These are phyloP conservation scores for Gloeopeniophorella convolvens DNA, from an alignment of 768 basidiomycete species.

Conservation along the genomic window DNA sequence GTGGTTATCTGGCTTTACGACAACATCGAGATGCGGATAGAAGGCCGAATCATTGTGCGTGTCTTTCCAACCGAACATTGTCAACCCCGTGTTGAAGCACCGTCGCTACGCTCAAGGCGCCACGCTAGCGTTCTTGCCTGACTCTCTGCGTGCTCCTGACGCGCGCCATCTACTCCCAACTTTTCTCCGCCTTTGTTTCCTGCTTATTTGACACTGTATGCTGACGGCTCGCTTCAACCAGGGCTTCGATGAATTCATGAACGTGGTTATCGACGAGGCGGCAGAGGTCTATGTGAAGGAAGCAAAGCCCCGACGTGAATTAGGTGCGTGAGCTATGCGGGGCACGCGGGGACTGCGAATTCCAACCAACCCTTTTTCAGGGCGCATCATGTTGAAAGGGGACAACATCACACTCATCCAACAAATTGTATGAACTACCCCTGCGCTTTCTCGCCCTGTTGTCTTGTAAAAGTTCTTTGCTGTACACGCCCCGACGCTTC, in stretches of 20 bases:
- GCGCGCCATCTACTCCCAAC: background rate
- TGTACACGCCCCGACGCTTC: conserved; percentile 1
- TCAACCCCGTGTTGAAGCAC: conserved; percentile 34
- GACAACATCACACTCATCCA: conserved; percentile 99
- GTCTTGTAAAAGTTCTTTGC: conserved; percentile 18
- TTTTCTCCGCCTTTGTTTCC: conserved; percentile 10
- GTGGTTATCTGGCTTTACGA: conserved; percentile 95
- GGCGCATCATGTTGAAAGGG: conserved; percentile 92
- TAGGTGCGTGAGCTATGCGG: conserved; percentile 50
- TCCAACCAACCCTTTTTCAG: conserved; percentile 35
- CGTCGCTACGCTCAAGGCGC: conserved; percentile 31
- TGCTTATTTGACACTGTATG: background rate
- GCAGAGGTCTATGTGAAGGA: conserved; percentile 89
- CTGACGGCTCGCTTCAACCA: conserved; percentile 30
- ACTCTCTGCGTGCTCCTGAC: background rate
- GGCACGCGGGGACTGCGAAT: background rate
- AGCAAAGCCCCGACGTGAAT: conserved; percentile 72
- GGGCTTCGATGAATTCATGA: conserved; percentile 99
- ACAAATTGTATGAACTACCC: conserved; percentile 37
- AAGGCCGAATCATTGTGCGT: conserved; percentile 92
- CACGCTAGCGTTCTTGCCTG: conserved; percentile 20
- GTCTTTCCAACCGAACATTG: conserved; percentile 25
- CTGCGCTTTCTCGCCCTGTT: conserved; percentile 3
- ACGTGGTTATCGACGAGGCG: conserved; percentile 90
- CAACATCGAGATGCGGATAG: conserved; percentile 93